Conservation (phyloP, 768 basidiomycete species). For the Lentinula sp. region DNA sequence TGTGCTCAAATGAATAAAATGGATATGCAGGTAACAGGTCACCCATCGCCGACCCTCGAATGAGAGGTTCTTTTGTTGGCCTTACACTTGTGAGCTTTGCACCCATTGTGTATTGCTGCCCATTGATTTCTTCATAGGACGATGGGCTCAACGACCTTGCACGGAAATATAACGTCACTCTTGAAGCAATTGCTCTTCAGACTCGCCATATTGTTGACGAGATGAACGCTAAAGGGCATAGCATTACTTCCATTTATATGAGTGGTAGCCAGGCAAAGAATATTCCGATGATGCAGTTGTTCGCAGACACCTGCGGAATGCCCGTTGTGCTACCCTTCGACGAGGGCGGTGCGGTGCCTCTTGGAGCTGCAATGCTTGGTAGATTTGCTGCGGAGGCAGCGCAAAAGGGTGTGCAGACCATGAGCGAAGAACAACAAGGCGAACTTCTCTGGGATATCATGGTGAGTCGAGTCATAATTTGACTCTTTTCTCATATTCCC, state of each 20-base stretch:
- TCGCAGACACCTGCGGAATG: slow-evolving; percentile 80
- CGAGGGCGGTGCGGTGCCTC: slow-evolving; percentile 76
- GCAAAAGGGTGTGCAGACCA: slow-evolving; percentile 21
- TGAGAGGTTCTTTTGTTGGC: slow-evolving; percentile 90
- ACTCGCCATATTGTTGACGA: slow-evolving; percentile 90
- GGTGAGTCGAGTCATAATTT: slow-evolving; percentile 34
- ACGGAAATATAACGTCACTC: slow-evolving; percentile 82
- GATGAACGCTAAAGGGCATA: slow-evolving; percentile 81
- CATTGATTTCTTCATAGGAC: slow-evolving; percentile 38
- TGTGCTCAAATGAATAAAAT: background rate
- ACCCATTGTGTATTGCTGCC: background rate
- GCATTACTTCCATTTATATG: slow-evolving; percentile 82
- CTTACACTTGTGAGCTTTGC: slow-evolving; percentile 57
- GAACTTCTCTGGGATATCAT: slow-evolving; percentile 87
- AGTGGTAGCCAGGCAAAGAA: slow-evolving; percentile 94
- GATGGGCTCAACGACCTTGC: slow-evolving; percentile 75
- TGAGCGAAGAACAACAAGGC: slow-evolving; percentile 42
- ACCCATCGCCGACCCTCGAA: slow-evolving; percentile 90
- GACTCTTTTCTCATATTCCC: background rate
- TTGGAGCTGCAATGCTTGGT: slow-evolving; percentile 92
- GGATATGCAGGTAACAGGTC: slow-evolving; percentile 77
- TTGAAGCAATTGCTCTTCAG: slow-evolving; percentile 92
- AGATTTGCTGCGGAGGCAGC: slow-evolving; percentile 69
- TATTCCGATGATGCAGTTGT: slow-evolving; percentile 76
- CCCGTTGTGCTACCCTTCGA: slow-evolving; percentile 79